Evolutionary conservation across 106 monocot genomes (phyloP), one percentile per base, ranked within the genome.

Genomic region (Acorus gramineus): DNA sequence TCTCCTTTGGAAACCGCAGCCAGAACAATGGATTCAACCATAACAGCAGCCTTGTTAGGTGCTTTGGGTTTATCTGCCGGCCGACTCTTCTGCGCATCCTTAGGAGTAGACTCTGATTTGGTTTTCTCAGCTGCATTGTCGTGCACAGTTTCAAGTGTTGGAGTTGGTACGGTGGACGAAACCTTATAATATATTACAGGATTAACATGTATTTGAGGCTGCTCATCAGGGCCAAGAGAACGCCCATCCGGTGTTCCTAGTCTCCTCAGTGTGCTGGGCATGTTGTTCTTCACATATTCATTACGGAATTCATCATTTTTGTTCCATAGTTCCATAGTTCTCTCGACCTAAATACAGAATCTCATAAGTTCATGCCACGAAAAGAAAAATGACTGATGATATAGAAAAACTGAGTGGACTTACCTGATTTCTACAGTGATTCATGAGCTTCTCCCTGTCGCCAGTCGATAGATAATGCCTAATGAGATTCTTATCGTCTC

Each of bases 251-350:
- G 11, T 14, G 90, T 90, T 53, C 69, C 69, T 4, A 90, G 66
- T 79, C 90, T 90, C 60, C 87, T 85, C 14, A 87, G 42, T 13
- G 77, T 87, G 71, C 76, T 87, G 4, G 55, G 52, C 62, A 66
- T 47, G 53, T 91, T 96, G 53, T 66, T 80, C 59, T 78, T 74
- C 6, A 96, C 73, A 66, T 96, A 96, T 45, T 82, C 74, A 42
- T 73, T 77, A 7, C 90, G 79, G 72, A 96, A 96, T 8, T 79
- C 82, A 7, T 75, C 67, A 63, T 87, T 64, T 5, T 72, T 82
- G 69, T 96, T 96, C 90, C 95, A 96, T 5, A 90, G 13, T 53
- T 80, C 73, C 95, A 96, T 85, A 9, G 85, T 49, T 57, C 56
- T 87, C 65, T 90, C 95, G 3, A 91, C 77, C 90, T 91, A 28